A percentile compares a stretch with the other conserved stretches of the same genome.
Conservation (phyloP, 345 rosid genomes). For the Syzygium aqueum region DNA sequence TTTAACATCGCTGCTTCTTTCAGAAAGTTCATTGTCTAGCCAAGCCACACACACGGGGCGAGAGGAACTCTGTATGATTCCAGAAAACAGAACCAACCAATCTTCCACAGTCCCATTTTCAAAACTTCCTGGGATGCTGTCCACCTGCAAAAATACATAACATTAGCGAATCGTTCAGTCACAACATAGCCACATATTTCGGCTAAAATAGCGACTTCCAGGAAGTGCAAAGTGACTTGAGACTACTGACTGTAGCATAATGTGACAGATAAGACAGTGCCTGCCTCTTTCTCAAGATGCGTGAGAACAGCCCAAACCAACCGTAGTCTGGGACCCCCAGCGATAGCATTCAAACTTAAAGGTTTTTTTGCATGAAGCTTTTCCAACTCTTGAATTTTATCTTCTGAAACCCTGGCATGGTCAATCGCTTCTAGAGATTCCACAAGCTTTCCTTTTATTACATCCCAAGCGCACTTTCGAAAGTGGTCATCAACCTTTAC, state of each 20-base stretch:
- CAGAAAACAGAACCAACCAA: slow-evolving; percentile 36
- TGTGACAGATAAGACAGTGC: slow-evolving; percentile 20
- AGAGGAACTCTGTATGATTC: slow-evolving; percentile 42
- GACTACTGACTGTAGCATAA: neutral
- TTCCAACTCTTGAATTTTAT: slow-evolving; percentile 31
- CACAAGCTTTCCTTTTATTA: slow-evolving; percentile 54
- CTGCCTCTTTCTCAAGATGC: slow-evolving; percentile 74
- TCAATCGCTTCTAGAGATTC: slow-evolving; percentile 55
- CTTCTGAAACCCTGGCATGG: slow-evolving; percentile 25
- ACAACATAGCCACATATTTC: neutral
- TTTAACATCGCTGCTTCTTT: slow-evolving; percentile 28
- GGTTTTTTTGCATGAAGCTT: slow-evolving; percentile 33
- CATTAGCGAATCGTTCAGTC: neutral
- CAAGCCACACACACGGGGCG: slow-evolving; percentile 50
- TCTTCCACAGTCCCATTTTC: slow-evolving; percentile 26
- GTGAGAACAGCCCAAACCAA: slow-evolving; percentile 68
- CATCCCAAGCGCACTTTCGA: slow-evolving; percentile 46
- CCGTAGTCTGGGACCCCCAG: slow-evolving; percentile 57
- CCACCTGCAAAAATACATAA: slow-evolving; percentile 40
- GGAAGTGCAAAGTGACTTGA: neutral
- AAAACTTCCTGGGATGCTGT: slow-evolving; percentile 13
- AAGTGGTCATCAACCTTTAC: slow-evolving; percentile 26
- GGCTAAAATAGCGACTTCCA: neutral
- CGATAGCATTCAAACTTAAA: slow-evolving; percentile 56
- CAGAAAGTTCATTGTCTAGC: slow-evolving; percentile 47